A percentile compares a stretch with the other conserved stretches of the same genome.
phyloP scores from a whole-genome alignment of 139 green algal genomes.

The Coccomyxa sp. region DNA sequence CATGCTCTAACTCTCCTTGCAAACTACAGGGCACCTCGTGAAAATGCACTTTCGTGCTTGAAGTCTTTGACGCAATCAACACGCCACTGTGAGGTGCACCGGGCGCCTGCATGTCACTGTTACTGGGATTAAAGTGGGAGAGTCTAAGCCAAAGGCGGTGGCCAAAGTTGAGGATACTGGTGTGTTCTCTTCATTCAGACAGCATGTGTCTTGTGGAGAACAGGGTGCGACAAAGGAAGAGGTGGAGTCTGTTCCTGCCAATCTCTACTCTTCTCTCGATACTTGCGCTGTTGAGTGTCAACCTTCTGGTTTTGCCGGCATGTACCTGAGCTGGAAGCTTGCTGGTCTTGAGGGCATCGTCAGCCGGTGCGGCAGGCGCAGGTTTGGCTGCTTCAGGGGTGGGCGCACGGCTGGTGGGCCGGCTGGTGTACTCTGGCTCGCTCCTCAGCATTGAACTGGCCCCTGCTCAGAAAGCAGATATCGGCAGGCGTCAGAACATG shows the following conservation, averaged over 20 bases:
- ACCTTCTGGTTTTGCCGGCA: too few relatives aligned
- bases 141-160: neutral
- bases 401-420: neutral
- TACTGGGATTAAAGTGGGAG: neutral
- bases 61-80: neutral
- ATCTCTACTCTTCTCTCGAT: too few relatives aligned
- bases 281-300: too few relatives aligned
- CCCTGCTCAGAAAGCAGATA: neutral
- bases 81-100: neutral
- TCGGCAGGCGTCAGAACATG: too few relatives aligned
- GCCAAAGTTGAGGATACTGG: neutral
- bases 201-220: neutral
- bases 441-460: neutral
- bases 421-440: neutral
- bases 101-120: neutral
- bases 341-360: neutral
- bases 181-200: neutral
- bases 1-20: neutral
- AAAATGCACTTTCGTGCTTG: neutral
- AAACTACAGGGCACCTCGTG: neutral
- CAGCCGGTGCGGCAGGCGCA: neutral
- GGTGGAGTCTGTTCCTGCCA: too few relatives aligned
- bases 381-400: neutral
- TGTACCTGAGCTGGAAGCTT: neutral
- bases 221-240: neutral